phyloP scores from a whole-genome alignment of 371 early-diverging fungal genomes.

The Lichtheimia hyalospora region DNA sequence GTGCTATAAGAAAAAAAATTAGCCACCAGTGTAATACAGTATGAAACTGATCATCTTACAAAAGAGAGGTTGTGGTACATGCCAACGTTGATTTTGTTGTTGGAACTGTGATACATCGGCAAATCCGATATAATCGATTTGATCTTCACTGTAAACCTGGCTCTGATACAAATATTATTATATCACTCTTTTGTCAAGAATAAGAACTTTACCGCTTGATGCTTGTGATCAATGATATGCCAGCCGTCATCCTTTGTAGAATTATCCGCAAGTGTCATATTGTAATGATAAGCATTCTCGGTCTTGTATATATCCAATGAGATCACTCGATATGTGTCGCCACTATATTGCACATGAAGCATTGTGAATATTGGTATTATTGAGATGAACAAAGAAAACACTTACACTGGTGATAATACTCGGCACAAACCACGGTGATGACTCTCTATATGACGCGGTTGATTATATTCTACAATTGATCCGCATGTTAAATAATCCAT shows the following conservation, averaged over 20 bases:
- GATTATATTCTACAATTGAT: constrained; percentile 5
- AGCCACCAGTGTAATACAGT: neutral
- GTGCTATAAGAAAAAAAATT: neutral
- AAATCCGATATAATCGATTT: constrained; percentile 14
- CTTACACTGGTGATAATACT: constrained; percentile 9
- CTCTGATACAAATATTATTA: neutral
- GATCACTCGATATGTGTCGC: constrained; percentile 27
- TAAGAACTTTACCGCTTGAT: too few relatives aligned
- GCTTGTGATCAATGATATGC: too few relatives aligned
- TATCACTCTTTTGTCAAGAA: too few relatives aligned
- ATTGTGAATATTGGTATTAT: neutral
- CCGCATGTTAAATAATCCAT: neutral
- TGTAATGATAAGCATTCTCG: constrained; percentile 17
- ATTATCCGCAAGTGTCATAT: constrained; percentile 30
- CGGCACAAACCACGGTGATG: constrained; percentile 4
- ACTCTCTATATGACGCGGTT: constrained; percentile 4
- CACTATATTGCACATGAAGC: neutral
- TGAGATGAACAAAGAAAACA: neutral
- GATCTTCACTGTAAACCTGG: constrained; percentile 7
- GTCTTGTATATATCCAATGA: constrained; percentile 28
- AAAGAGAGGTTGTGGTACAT: constrained; percentile 6
- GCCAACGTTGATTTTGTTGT: constrained; percentile 3
- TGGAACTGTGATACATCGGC: constrained; percentile 11
- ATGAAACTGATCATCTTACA: neutral
- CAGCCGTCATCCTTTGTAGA: constrained; percentile 2